These are phyloP conservation scores for Globisporangium okanoganense DNA, from an alignment of 352 stramenopile genomes.

Conservation along the genomic window DNA sequence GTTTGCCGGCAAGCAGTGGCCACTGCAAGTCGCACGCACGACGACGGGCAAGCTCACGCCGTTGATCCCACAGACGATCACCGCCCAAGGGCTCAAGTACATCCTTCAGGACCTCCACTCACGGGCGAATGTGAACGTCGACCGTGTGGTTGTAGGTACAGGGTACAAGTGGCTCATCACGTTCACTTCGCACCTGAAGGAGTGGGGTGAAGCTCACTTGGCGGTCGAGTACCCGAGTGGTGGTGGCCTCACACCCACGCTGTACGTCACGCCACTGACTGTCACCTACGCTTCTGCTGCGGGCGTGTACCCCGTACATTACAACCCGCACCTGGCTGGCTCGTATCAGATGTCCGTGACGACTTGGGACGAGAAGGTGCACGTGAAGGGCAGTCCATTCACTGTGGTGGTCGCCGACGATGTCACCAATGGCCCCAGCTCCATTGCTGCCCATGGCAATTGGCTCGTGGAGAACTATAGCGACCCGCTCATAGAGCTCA, in stretches of 20 bases:
- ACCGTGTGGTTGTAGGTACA: constrained; percentile 15
- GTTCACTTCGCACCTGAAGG: constrained; percentile 87
- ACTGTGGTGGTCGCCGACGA: constrained; percentile 75
- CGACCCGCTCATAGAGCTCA: constrained; percentile 47
- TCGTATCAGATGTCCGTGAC: constrained; percentile 88
- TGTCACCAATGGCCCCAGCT: constrained; percentile 64
- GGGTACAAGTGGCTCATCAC: constrained; percentile 88
- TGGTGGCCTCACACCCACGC: constrained; percentile 21
- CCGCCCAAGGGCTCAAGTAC: constrained; percentile 46
- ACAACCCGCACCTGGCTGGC: constrained; percentile 89
- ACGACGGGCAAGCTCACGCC: constrained; percentile 42
- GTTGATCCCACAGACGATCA: constrained; percentile 58
- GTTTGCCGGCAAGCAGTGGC: constrained; percentile 39
- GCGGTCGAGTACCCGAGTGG: constrained; percentile 65
- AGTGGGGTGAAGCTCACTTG: constrained; percentile 64
- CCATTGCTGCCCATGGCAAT: constrained; percentile 58
- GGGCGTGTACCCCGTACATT: constrained; percentile 91
- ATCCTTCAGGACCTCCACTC: constrained; percentile 59
- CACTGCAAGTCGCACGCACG: constrained; percentile 32
- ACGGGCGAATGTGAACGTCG: constrained; percentile 40
- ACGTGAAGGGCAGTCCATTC: constrained; percentile 91
- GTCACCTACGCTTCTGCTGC: constrained; percentile 43
- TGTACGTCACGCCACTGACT: constrained; percentile 43
- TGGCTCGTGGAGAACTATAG: constrained; percentile 68
- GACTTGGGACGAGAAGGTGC: constrained; percentile 44